Base-by-base conservation (phyloP, 148 eudicot species). In the Beta vulgaris region DNA sequence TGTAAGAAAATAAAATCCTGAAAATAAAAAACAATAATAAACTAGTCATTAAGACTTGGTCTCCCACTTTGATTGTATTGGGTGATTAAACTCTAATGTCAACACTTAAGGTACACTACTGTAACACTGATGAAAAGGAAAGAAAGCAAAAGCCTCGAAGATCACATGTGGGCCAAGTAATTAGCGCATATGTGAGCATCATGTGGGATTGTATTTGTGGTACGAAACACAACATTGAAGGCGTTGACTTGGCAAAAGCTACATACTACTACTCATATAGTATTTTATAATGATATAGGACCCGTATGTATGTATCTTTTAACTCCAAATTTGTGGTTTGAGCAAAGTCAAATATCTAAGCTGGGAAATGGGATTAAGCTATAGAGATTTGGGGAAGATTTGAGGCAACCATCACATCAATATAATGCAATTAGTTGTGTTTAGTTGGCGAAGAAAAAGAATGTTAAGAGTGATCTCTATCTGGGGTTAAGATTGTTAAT, bases 241-340 rank as follows among this genome's bases (percentile, higher is more conserved):
- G 71, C 55, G 71, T 68, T 68, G 71, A 68, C 71, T 42, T 68
- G n/a, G n/a, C n/a, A n/a, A n/a, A n/a, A n/a, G n/a, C n/a, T n/a
- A n/a, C n/a, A n/a, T n/a, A n/a, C n/a, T n/a, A n/a, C n/a, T n/a
- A n/a, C n/a, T n/a, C n/a, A n/a, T n/a, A n/a, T n/a, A n/a, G n/a
- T n/a, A n/a, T n/a, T n/a, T n/a, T 2, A 15, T 16, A 46, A 15
- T 4, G 3, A 46, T 3, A 16, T 0, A 13, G 4, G 3, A 46
- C 0, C 15, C 53, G 3, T 14, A 14, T 1, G 53, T 48, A 48
- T 48, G 18, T 46, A 16, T 16, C 0, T 1, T 4, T 48, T 3
- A 14, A 48, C 18, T 48, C 21, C 18, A 21, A 19, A 21, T 21
- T 51, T 21, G 57, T 51, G 26, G 26, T 21, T 21, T 51, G n/a